Base-by-base conservation (phyloP, 2,329 filamentous ascomycete species). In the Pyrenochaeta sp. region DNA sequence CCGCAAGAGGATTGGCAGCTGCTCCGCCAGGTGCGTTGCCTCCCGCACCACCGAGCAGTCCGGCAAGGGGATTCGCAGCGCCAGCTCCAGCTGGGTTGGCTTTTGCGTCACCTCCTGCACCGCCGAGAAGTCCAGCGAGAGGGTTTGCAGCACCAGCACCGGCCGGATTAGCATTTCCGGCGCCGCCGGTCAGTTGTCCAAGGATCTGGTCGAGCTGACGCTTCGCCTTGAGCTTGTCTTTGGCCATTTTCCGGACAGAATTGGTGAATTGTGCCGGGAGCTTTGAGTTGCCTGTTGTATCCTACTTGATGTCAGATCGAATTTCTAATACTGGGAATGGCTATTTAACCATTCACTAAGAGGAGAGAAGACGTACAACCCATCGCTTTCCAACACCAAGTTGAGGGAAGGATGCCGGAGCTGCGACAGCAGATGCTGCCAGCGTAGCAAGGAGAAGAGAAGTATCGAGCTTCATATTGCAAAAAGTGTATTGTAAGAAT, bases 391-490 rank as follows among this genome's bases (percentile, higher is more conserved):
- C 39, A 35, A 59, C 32, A 34, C 48, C 47, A 14, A 28, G n/a
- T 4, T 36, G 15, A 7, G 54, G 35, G 35, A 44, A 48, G 8
- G 58, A 45, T 10, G 57, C 48, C 6, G 65, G 65, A 6, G 60
- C 63, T n/a, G 65, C 61, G 20, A 63, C 43, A 35, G 59, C 39
- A 4, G 58, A 55, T 3, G 52, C 48, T 10, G 63, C 65, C 53
- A 63, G 47, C 23, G 63, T 51, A 46, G 57, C 60, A 23, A 65
- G 22, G 21, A 65, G 41, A 18, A 67, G 30, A 18, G 60, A 53
- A n/a, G 53, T 45, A 22, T 60, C 55, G 48, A 66, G 62, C 47
- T 61, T 65, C 65, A 68, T 68, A 4, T 41, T 63, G 50, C 26
- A 21, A 19, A 29, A 27, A 14, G 39, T 18, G 27, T 36, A 35